Evolutionary conservation across 1,284 basidiomycete genomes (phyloP), one percentile per base, ranked within the genome.

Genomic region (Boletellus deceptivus): DNA sequence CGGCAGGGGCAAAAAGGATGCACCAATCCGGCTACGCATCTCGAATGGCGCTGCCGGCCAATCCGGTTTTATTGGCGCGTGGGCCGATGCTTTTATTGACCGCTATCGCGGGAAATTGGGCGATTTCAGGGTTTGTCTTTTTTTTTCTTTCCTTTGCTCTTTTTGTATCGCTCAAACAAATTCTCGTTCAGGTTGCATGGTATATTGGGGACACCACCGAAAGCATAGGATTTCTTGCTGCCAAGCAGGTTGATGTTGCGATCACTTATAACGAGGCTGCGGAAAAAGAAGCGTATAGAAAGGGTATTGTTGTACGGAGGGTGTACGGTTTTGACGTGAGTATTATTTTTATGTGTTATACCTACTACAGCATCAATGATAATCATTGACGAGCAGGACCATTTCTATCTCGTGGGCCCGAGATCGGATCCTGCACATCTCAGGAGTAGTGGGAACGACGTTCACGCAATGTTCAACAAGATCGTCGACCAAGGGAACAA

Each of bases 241-340:
- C 63, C 1, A 74, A 71, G 9, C 55, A 59, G 6, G 71, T 76
- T 2, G 78, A 79, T 55, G 55, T 78, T 29, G 75, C 75, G 0
- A 65, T 79, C 24, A 79, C 77, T 2, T 79, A 79, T 48, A 77
- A 76, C 39, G 64, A 67, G 20, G 76, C 76, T 18, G 78, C 78
- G 0, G 78, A 80, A 58, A 42, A 48, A 9, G 70, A 73, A 29
- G 57, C 65, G 0, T 33, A 70, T 4, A 56, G 63, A 3, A 57
- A 54, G 22, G 62, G 67, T 0, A 49, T 54, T 18, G 71, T 74
- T 0, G 57, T 61, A 4, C 45, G 61, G 38, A 61, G 68, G 10
- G 63, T 65, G 11, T 75, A 76, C 37, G 74, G 69, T 0, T 79
- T 78, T 53, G 62, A 73, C 13, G 76, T 70, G 37, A 13, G 67